Evolutionary conservation across 805 yeast genomes (phyloP).

Genomic region (Saccharomycopsis fermentans): DNA sequence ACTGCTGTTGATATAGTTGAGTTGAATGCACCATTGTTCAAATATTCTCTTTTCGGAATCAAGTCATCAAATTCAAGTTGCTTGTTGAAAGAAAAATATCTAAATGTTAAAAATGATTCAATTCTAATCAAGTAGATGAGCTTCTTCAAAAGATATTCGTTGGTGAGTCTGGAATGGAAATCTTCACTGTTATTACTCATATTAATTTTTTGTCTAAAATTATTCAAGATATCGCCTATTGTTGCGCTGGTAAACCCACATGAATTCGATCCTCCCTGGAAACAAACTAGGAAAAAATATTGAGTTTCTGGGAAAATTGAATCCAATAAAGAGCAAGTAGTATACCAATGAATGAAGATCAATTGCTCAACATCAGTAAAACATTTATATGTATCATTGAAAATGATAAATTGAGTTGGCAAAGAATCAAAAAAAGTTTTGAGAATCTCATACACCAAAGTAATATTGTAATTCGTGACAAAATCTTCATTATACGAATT

Average conservation of each 20-base stretch:
- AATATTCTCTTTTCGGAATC: not conserved
- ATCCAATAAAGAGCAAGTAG: constrained; percentile 10
- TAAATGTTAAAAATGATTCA: constrained; percentile 9
- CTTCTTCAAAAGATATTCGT: constrained; percentile 2
- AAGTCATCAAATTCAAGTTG: not conserved
- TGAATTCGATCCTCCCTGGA: constrained; percentile 9
- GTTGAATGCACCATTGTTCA: constrained; percentile 1
- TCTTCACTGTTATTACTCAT: not conserved
- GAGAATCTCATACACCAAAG: not conserved
- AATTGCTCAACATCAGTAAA: constrained; percentile 9
- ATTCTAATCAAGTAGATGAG: constrained; percentile 10
- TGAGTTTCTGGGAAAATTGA: constrained; percentile 13
- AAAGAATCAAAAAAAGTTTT: constrained; percentile 5
- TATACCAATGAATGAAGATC: constrained; percentile 13
- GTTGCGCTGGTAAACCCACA: constrained; percentile 6
- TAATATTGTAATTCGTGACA: constrained; percentile 7
- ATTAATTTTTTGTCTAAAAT: not conserved
- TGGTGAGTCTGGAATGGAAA: not conserved
- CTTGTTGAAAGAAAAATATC: constrained; percentile 4
- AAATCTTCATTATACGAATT: constrained; percentile 1
- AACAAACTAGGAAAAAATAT: constrained; percentile 12
- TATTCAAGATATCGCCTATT: constrained; percentile 6
- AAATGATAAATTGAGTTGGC: constrained; percentile 6
- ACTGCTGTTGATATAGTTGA: not conserved
- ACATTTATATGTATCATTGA: not conserved